Base-by-base conservation (phyloP, 352 stramenopile genomes). In the Globisporangium spinosum region DNA sequence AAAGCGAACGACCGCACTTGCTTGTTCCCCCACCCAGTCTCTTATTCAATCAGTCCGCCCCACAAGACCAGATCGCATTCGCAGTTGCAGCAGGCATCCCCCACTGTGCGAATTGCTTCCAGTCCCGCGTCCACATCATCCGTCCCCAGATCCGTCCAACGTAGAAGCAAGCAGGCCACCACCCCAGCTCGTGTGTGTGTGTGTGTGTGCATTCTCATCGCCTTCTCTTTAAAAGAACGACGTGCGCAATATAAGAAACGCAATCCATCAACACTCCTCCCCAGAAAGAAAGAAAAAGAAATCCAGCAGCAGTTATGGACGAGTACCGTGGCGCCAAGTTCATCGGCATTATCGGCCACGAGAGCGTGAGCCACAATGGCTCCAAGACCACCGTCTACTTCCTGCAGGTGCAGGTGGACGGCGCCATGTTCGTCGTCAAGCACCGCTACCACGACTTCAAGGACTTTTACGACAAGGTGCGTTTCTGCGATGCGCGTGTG, bases 361-460 rank as follows among this genome's bases (percentile, higher is more conserved):
- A 95, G 68, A 92, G 89, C 72, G 77, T 93, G 70, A 95, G 83
- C 72, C 79, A 93, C 77, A 92, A 93, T 61, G 87, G 87, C 53
- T 91, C 80, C 73, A 95, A 95, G 79, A 92, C 86, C 27, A 95
- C 87, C 43, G 83, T 93, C 72, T 95, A 95, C 75, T 85, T 90
- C 62, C 75, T 95, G 32, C 85, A 95, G 68, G 85, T 95, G 59
- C 83, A 93, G 69, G 71, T 89, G 20, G 79, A 89, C 29, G 78
- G 80, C 56, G 82, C 76, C 69, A 92, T 91, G 85, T 93, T 80
- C 71, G 77, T 95, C 43, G 87, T 95, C 20, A 78, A 82, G 40
- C 87, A 95, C 67, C 87, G 87, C 34, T 95, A 95, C 75, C 87
- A 95, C 72, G 85, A 95, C 64, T 95, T 95, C 65, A 95, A 95